These are phyloP conservation scores for Xerocomellus amylosporus DNA, from an alignment of 768 basidiomycete species.

Conservation along the genomic window DNA sequence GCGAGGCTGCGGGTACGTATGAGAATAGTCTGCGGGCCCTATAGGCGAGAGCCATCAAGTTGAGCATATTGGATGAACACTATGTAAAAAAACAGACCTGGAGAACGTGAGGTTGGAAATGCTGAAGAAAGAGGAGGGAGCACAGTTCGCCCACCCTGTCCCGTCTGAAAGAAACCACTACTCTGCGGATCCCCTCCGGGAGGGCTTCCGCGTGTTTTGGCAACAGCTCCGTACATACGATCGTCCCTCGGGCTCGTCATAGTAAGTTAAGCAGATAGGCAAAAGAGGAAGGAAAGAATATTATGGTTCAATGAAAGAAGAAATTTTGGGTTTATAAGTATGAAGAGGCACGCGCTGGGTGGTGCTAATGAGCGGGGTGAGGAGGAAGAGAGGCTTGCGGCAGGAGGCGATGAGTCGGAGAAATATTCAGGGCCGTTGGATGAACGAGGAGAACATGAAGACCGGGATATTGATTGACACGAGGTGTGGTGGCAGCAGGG, in stretches of 20 bases:
- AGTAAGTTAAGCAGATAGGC: slow-evolving; percentile 55
- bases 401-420: slow-evolving; percentile 39
- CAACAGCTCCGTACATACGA: slow-evolving; percentile 64
- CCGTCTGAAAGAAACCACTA: slow-evolving; percentile 67
- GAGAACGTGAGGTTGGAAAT: slow-evolving; percentile 87
- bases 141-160: slow-evolving; percentile 88
- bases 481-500: slow-evolving; percentile 46
- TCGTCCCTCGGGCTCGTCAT: slow-evolving; percentile 74
- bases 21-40: slow-evolving; percentile 60
- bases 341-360: slow-evolving; percentile 40
- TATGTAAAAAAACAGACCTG: slow-evolving; percentile 74
- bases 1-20: slow-evolving; percentile 62
- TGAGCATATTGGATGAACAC: slow-evolving; percentile 56
- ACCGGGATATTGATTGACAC: slow-evolving; percentile 40
- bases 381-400: slow-evolving; percentile 32
- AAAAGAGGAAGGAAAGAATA: slow-evolving; percentile 48
- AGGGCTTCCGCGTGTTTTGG: slow-evolving; percentile 61
- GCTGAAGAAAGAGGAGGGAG: slow-evolving; percentile 82
- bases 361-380: slow-evolving; percentile 43
- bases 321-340: slow-evolving; percentile 54
- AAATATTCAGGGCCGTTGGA: slow-evolving; percentile 42
- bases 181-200: slow-evolving; percentile 60
- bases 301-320: slow-evolving; percentile 45
- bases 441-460: slow-evolving; percentile 52
- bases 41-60: slow-evolving; percentile 50